These are phyloP conservation scores for Moricandia arvensis DNA, from an alignment of 345 rosid genomes.

Conservation along the genomic window DNA sequence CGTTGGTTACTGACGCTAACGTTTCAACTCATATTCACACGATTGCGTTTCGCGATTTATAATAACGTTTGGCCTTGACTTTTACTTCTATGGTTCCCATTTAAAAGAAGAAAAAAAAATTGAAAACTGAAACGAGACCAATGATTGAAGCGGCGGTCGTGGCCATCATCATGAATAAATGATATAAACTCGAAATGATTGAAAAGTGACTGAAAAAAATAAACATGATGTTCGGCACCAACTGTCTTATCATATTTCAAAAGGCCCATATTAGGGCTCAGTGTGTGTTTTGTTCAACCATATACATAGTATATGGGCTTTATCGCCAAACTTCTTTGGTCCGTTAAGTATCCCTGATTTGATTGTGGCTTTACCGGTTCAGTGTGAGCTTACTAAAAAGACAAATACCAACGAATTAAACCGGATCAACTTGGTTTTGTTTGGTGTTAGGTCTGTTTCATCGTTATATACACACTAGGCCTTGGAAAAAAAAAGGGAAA, in stretches of 20 bases:
- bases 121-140: conserved; percentile 25
- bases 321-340: not conserved
- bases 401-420: conserved; percentile 7
- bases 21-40: conserved; percentile 24
- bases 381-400: not conserved
- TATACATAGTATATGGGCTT: not conserved
- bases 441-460: not conserved
- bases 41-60: conserved; percentile 38
- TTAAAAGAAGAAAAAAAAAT: not conserved
- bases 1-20: conserved; percentile 16
- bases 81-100: not conserved
- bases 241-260: not conserved
- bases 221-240: conserved; percentile 19
- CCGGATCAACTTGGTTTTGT: not conserved
- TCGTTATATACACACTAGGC: no score
- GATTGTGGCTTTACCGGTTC: not conserved
- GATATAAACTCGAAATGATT: conserved; percentile 37
- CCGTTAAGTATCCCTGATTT: not conserved
- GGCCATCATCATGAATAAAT: conserved; percentile 41
- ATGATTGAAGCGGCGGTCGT: conserved; percentile 42
- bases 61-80: conserved; percentile 24
- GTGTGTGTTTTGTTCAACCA: not conserved
- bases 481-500: no score
- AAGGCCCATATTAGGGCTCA: conserved; percentile 23
- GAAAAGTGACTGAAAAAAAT: conserved; percentile 29